These are phyloP conservation scores for Polysphondylium violaceum DNA, from an alignment of 78 protist genomes.

Conservation along the genomic window DNA sequence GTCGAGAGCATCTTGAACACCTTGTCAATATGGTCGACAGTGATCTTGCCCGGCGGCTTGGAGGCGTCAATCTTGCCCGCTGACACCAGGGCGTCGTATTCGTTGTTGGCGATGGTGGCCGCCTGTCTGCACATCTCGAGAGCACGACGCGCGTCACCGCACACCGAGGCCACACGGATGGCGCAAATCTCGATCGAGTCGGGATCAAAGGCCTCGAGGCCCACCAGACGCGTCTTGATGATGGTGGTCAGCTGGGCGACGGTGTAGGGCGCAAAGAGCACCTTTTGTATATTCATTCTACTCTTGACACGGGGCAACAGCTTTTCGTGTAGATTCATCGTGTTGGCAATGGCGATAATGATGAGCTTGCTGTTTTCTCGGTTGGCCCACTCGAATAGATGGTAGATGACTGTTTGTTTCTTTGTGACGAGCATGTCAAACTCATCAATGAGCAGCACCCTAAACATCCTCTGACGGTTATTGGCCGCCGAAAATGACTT, in stretches of 20 bases:
- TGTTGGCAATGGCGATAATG: conserved; percentile 79
- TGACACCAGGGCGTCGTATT: neutral
- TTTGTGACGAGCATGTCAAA: conserved; percentile 82
- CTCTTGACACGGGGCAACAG: conserved; percentile 51
- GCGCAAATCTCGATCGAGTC: conserved; percentile 66
- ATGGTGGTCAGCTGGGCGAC: conserved; percentile 31
- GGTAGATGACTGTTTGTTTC: conserved; percentile 84
- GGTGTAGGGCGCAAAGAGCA: conserved; percentile 43
- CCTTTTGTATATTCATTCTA: conserved; percentile 49
- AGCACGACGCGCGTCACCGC: conserved; percentile 82
- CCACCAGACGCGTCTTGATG: conserved; percentile 50
- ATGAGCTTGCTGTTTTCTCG: conserved; percentile 19
- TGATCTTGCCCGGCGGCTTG: neutral
- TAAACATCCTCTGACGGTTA: neutral
- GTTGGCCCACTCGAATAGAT: conserved; percentile 89
- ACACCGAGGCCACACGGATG: conserved; percentile 47
- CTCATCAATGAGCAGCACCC: conserved; percentile 85
- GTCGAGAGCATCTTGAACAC: conserved; percentile 26
- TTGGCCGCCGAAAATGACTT: conserved; percentile 4
- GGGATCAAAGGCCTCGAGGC: conserved; percentile 62
- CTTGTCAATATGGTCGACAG: conserved; percentile 33
- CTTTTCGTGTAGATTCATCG: conserved; percentile 78
- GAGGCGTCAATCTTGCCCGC: neutral
- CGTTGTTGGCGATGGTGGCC: conserved; percentile 20
- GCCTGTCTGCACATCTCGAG: conserved; percentile 77